Base-by-base conservation (phyloP, 1,284 basidiomycete genomes). In the Peniophora sp. region DNA sequence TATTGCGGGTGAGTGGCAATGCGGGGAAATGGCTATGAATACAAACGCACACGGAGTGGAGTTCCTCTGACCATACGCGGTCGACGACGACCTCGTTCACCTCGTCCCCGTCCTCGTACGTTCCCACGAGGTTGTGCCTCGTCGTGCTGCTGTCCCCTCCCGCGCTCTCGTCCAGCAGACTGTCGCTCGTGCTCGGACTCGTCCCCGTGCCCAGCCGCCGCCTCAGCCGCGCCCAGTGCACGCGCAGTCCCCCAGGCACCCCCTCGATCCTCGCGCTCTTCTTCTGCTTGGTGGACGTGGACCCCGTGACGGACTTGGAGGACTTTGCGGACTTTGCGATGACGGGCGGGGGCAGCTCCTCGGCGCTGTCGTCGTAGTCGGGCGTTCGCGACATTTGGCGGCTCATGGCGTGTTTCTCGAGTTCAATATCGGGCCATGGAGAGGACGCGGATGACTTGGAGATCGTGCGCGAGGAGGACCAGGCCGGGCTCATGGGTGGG, bases 11-110 rank as follows among this genome's bases (percentile, higher is more conserved):
- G 27, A 32, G 12, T 32, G 27, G 27, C 27, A 32, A 32, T 32
- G 27, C 27, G 27, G 27, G 27, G 27, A 5, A 12, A n/a, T n/a
- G 27, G 27, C 6, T 32, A 32, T 32, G 27, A 12, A 12, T 5
- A 6, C 12, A 12, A 12, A 32, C 27, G 27, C 27, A 32, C 27
- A 32, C 27, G 27, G 6, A 6, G 27, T 64, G 24, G 72, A 75
- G 51, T 68, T 80, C 76, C 54, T 80, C 77, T 3, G 72, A 68
- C 84, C 83, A 87, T 35, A 72, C 66, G 45, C 83, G 75, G 64
- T 88, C 85, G 15, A 88, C 83, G n/a, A 88, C 77, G 15, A 86
- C 76, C 65, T 83, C 75, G 62, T 88, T 75, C 1, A 87, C 78
- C 27, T 59, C 62, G n/a, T 66, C 65, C 34, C 67, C 64, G 47